These are phyloP conservation scores for Nakazawaea sp. DNA, from an alignment of 805 yeast species.

Conservation along the genomic window DNA sequence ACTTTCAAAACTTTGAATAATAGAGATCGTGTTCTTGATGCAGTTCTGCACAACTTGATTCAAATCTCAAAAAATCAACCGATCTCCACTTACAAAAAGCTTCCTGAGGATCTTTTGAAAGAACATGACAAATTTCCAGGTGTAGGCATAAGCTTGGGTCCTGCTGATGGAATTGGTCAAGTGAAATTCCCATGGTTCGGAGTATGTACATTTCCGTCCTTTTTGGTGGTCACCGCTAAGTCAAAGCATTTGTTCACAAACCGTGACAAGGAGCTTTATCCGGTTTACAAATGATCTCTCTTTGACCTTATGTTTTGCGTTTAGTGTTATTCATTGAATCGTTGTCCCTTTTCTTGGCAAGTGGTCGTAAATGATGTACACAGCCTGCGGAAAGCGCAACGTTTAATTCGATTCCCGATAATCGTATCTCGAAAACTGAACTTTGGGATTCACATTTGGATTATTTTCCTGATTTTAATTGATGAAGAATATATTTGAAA, in stretches of 20 bases:
- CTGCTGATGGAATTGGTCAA: slow-evolving; percentile 21
- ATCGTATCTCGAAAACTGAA: too few species aligned
- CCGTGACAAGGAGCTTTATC: slow-evolving; percentile 1
- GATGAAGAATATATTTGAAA: too few species aligned
- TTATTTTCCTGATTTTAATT: too few species aligned
- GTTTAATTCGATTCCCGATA: too few species aligned
- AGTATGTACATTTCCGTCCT: slow-evolving; percentile 15
- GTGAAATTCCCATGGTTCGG: slow-evolving; percentile 17
- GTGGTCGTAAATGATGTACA: too few species aligned
- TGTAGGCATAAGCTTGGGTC: slow-evolving; percentile 19
- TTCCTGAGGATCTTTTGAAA: slow-evolving; percentile 1
- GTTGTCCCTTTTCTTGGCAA: too few species aligned
- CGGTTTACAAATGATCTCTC: background rate
- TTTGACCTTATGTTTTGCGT: too few species aligned
- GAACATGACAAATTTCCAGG: background rate
- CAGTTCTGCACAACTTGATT: slow-evolving; percentile 15
- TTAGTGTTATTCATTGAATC: too few species aligned
- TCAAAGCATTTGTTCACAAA: slow-evolving; percentile 14
- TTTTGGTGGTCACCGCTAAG: slow-evolving; percentile 14
- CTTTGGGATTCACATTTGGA: too few species aligned
- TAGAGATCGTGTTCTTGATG: slow-evolving; percentile 13
- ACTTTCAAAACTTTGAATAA: slow-evolving; percentile 17
- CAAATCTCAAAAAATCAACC: background rate
- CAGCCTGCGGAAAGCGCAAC: too few species aligned
- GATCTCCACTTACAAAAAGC: background rate